Conservation (phyloP, 768 basidiomycete genomes). For the Trametes maxima region DNA sequence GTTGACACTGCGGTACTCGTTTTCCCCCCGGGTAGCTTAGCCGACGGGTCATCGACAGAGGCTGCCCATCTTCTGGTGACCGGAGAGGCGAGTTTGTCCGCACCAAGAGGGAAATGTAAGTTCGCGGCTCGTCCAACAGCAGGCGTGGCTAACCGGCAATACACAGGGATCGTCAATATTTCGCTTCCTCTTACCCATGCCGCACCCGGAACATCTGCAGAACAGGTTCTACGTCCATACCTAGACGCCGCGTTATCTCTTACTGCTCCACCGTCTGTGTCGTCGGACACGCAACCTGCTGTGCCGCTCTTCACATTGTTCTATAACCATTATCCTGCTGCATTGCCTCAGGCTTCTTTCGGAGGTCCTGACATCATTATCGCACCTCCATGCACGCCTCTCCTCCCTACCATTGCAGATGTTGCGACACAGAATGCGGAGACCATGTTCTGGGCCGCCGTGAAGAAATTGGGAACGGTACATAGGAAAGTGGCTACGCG, state of each 20-base stretch:
- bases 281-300: conserved; percentile 21
- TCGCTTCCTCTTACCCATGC: conserved; percentile 46
- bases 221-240: conserved; percentile 57
- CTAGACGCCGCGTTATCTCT: conserved; percentile 47
- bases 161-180: conserved; percentile 61
- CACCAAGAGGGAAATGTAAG: conserved; percentile 76
- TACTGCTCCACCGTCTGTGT: conserved; percentile 11
- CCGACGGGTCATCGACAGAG: conserved; percentile 46
- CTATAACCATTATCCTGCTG: conserved; percentile 49
- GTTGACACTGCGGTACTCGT: conserved; percentile 71
- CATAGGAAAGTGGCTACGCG: conserved; percentile 25
- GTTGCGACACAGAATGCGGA: conserved; percentile 60
- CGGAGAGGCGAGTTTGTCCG: conserved; percentile 73
- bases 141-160: neutral
- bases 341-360: neutral
- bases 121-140: conserved; percentile 7
- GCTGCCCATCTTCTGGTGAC: conserved; percentile 63
- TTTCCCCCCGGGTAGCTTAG: conserved; percentile 69
- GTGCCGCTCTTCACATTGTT: conserved; percentile 55
- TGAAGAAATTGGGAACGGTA: conserved; percentile 34
- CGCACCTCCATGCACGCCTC: conserved; percentile 34
- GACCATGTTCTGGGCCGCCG: conserved; percentile 51
- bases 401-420: conserved; percentile 58
- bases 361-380: conserved; percentile 32
- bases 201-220: conserved; percentile 33